Evolutionary conservation across 1,284 basidiomycete species (phyloP).

Genomic region (Mycena citricolor): DNA sequence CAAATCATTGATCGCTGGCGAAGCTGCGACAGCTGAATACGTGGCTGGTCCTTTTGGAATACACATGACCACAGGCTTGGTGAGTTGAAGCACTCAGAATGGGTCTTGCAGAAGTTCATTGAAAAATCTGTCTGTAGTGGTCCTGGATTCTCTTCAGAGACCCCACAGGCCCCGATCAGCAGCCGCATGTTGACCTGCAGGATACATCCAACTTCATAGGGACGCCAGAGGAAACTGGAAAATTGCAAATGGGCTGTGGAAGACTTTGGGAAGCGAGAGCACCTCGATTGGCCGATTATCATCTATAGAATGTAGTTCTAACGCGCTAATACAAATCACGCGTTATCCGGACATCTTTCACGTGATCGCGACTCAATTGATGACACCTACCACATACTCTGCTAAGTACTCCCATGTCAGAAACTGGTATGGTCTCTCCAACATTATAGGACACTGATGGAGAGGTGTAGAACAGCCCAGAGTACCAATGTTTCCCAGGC

Average conservation of each 20-base stretch:
- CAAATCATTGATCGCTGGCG: conserved; percentile 24
- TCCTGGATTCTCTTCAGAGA: conserved; percentile 17
- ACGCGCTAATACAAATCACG: neutral
- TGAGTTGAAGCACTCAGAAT: neutral
- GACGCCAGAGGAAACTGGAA: conserved; percentile 8
- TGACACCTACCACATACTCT: too few relatives aligned
- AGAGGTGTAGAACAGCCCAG: neutral
- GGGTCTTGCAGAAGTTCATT: neutral
- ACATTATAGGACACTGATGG: neutral
- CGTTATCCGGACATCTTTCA: neutral
- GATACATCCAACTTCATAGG: conserved; percentile 7
- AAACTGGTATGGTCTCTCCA: too few relatives aligned
- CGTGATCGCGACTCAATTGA: too few relatives aligned
- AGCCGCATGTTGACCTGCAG: conserved; percentile 10
- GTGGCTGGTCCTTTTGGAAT: conserved; percentile 9
- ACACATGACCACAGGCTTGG: conserved; percentile 17
- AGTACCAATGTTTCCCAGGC: too few relatives aligned
- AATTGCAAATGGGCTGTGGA: conserved; percentile 10
- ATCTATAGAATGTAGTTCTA: conserved; percentile 5
- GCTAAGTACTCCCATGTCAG: too few relatives aligned
- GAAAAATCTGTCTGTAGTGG: conserved; percentile 10
- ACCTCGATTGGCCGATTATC: conserved; percentile 17
- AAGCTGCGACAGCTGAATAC: conserved; percentile 6
- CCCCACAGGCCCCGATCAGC: neutral
- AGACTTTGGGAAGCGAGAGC: conserved; percentile 13